Conservation (phyloP, 306 rosid species). For the Pterocarpus macrocarpus region DNA sequence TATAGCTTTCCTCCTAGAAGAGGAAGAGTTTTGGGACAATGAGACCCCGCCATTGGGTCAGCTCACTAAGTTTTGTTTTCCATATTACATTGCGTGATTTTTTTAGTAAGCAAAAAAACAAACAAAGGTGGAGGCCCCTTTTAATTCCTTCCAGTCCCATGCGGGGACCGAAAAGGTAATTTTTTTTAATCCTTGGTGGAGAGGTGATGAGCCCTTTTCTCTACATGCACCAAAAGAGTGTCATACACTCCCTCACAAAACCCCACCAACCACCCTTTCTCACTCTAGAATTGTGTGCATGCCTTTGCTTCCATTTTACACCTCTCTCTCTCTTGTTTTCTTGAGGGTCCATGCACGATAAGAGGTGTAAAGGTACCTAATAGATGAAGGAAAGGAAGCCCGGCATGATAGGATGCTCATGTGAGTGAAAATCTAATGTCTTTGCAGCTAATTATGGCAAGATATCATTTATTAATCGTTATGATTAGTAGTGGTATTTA, state of each 20-base stretch:
- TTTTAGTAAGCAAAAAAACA: slow-evolving; percentile 35
- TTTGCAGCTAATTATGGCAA: slow-evolving; percentile 68
- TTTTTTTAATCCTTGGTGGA: slow-evolving; percentile 44
- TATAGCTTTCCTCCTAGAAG: slow-evolving; percentile 52
- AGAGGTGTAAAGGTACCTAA: slow-evolving; percentile 70
- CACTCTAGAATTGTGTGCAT: slow-evolving; percentile 70
- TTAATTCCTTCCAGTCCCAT: slow-evolving; percentile 66
- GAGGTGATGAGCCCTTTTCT: slow-evolving; percentile 46
- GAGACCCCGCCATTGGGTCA: slow-evolving; percentile 66
- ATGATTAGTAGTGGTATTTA: slow-evolving; percentile 79
- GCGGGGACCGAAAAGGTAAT: slow-evolving; percentile 62
- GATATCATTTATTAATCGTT: slow-evolving; percentile 53
- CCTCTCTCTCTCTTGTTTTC: slow-evolving; percentile 54
- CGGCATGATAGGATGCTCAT: slow-evolving; percentile 70
- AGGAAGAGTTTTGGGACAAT: slow-evolving; percentile 56
- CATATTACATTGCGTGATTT: slow-evolving; percentile 60
- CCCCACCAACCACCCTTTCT: slow-evolving; percentile 42
- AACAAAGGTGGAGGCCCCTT: slow-evolving; percentile 59
- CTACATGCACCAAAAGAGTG: slow-evolving; percentile 82
- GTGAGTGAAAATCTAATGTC: slow-evolving; percentile 69
- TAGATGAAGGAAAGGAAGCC: slow-evolving; percentile 51
- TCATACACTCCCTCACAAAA: slow-evolving; percentile 55
- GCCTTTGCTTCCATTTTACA: slow-evolving; percentile 98
- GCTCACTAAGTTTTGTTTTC: slow-evolving; percentile 61
- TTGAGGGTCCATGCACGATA: slow-evolving; percentile 67